Percentiles rank a stretch among this genome's conserved stretches.
Conservation (phyloP, 2,329 filamentous ascomycete genomes). For the Ascochyta koolunga region DNA sequence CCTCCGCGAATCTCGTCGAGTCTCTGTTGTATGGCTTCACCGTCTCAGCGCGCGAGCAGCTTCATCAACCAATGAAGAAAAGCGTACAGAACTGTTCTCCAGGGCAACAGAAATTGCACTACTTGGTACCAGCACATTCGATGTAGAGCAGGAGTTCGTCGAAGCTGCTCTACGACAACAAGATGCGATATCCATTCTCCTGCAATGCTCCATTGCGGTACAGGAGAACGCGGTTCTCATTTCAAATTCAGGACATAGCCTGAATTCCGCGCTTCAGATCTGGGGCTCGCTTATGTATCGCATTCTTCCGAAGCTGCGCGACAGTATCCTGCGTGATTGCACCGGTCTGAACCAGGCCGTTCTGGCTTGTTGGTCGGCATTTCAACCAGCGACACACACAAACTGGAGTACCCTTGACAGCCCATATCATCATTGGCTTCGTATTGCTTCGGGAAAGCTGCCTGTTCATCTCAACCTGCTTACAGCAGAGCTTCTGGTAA, state of each 20-base stretch:
- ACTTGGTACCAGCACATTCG: slow-evolving; percentile 54
- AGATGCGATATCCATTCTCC: slow-evolving; percentile 19
- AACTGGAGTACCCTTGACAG: slow-evolving; percentile 20
- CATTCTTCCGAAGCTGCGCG: slow-evolving; percentile 14
- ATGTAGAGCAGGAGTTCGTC: slow-evolving; percentile 48
- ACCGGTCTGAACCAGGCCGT: slow-evolving; percentile 26
- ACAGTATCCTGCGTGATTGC: slow-evolving; percentile 3
- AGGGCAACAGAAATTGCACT: slow-evolving; percentile 51
- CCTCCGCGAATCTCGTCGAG: slow-evolving; percentile 42
- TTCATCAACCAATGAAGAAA: slow-evolving; percentile 26
- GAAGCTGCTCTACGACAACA: slow-evolving; percentile 30
- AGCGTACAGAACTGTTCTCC: slow-evolving; percentile 40
- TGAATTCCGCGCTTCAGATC: slow-evolving; percentile 17
- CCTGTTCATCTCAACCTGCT: slow-evolving; percentile 56
- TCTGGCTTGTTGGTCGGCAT: slow-evolving; percentile 25
- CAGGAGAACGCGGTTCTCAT: slow-evolving; percentile 22
- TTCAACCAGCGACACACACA: slow-evolving; percentile 5
- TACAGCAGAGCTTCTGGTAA: slow-evolving; percentile 59
- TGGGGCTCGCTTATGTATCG: slow-evolving; percentile 29
- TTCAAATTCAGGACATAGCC: slow-evolving; percentile 3
- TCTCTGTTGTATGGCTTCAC: slow-evolving; percentile 51
- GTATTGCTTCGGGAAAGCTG: slow-evolving; percentile 19
- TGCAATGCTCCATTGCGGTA: slow-evolving; percentile 30
- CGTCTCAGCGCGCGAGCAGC: slow-evolving; percentile 39
- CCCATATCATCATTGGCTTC: slow-evolving; percentile 42